Base-by-base conservation (phyloP, 805 yeast genomes). In the Sugiyamaella smithiae region DNA sequence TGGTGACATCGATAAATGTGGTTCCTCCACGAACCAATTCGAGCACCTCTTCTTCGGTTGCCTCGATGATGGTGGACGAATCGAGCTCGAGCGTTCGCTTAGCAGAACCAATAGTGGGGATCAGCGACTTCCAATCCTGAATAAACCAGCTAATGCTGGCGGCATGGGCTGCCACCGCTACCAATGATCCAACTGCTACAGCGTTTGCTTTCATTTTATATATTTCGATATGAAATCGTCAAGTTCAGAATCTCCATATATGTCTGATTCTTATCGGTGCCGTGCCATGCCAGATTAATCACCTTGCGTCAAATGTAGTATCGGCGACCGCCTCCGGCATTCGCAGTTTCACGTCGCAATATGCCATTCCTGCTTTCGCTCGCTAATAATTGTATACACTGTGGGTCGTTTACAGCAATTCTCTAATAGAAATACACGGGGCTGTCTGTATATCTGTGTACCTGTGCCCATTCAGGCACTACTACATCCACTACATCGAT, bases 1-100 rank as follows among this genome's bases (percentile, higher is more conserved):
- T 68, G 3, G 38, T 82, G 20, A 84, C 73, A 65, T 84, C 90
- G 54, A 84, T 77, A 59, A 82, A 84, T 23, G 70, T 74, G 28
- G 72, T 63, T 44, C 81, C 81, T 26, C 68, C 62, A 46, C 65
- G 62, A 54, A 67, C 67, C 33, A 76, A 59, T 14, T 58, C 58
- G 20, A 35, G 8, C 5, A 35, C 38, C 38, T 35, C 38, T 24
- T 20, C 16, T 11, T 19, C 16, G 29, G 29, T 24, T 24, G 43
- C 31, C 16, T 22, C 12, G 3, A 14, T 12, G n/a, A 14, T 19
- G 12, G 43, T 40, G 33, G 24, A 16, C 23, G 14, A 19, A 26
- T 26, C 43, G 12, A 40, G 31, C 23, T 40, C 43, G 19, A 40
- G 16, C 9, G 14, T 11, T 8, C 43, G 32, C 9, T 25, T 14